Conservation (phyloP, 1,139 yeast genomes). For the Hansenula sp. region DNA sequence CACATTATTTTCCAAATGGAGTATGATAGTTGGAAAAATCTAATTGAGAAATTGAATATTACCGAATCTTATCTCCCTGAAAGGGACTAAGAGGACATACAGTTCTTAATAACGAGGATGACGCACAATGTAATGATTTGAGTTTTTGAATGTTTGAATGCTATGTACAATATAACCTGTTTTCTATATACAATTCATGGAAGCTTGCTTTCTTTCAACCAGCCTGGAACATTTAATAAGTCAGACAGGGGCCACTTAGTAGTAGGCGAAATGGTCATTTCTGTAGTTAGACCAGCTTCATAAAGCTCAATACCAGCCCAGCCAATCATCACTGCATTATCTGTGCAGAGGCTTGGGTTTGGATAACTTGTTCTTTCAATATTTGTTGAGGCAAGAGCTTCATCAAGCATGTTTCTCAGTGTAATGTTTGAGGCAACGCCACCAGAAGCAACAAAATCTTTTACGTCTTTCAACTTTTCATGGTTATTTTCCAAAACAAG, state of each 20-base stretch:
- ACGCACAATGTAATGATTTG: neutral
- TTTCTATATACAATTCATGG: neutral
- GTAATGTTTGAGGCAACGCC: constrained; percentile 83
- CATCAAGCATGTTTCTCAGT: constrained; percentile 48
- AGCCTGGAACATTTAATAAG: constrained; percentile 44
- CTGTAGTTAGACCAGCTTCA: constrained; percentile 50
- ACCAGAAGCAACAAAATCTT: constrained; percentile 78
- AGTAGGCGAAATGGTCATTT: constrained; percentile 51
- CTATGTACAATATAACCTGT: neutral
- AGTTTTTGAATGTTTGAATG: neutral
- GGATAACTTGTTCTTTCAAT: constrained; percentile 56
- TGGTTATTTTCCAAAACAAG: constrained; percentile 43
- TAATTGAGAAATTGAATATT: constrained; percentile 49
- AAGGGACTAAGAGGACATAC: constrained; percentile 22
- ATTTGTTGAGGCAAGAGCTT: constrained; percentile 28
- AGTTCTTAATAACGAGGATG: too few relatives aligned
- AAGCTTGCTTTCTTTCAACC: constrained; percentile 29
- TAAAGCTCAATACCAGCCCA: constrained; percentile 91
- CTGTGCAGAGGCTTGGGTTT: constrained; percentile 73
- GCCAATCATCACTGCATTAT: constrained; percentile 96
- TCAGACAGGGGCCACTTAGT: constrained; percentile 73
- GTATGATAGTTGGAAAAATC: constrained; percentile 55
- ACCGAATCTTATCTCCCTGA: constrained; percentile 50
- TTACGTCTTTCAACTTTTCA: constrained; percentile 39
- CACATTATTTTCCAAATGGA: constrained; percentile 76